Evolutionary conservation across 352 stramenopile species (phyloP), one percentile per base, ranked within the genome.

Genomic region (Phytophthora syringae): DNA sequence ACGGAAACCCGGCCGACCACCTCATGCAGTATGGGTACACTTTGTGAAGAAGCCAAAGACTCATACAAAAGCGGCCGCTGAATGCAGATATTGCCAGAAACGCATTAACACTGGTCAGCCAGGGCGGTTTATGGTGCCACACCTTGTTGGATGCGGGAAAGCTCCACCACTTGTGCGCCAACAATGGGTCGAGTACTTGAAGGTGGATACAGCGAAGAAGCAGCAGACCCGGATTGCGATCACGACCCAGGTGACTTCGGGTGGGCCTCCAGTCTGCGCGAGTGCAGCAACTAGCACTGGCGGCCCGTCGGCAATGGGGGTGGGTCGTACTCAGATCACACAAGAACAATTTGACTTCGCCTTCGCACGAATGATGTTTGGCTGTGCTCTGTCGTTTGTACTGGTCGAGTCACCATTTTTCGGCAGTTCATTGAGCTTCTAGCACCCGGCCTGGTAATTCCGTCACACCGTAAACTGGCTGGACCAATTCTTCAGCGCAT

Each of bases 341-440:
- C 36, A 53, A 55, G 50, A 57, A 12, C 20, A 57, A 16, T 37
- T 57, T 27, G 50, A 36, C 16, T 57, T 57, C 13, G 34, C 34
- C 0, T 24, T 57, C 2, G 50, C 50, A 15, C 50, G 36, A 57
- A 57, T 57, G 50, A 47, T 47, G 32, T 47, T 47, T 44, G 9
- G 32, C 6, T 55, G 48, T 32, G 48, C 28, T 18, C 7, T 45
- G 15, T 55, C 30, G 1, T 39, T 57, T 57, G 50, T 47, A 2
- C 34, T 48, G 21, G 34, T 57, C 7, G 34, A 48, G 50, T 48
- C 49, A 0, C 34, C 10, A 20, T 57, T 57, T 24, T 47, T 36
- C 34, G 50, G 4, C 21, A 57, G n/a, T 57, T 48, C 5, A 47
- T 57, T 24, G 21, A 57, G 51, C 16, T 20, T 9, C 15, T 42